Percentiles rank a stretch among this genome's conserved stretches.
These are phyloP conservation scores for Jamesozyma gamospora DNA, from an alignment of 805 yeast genomes.

Conservation along the genomic window DNA sequence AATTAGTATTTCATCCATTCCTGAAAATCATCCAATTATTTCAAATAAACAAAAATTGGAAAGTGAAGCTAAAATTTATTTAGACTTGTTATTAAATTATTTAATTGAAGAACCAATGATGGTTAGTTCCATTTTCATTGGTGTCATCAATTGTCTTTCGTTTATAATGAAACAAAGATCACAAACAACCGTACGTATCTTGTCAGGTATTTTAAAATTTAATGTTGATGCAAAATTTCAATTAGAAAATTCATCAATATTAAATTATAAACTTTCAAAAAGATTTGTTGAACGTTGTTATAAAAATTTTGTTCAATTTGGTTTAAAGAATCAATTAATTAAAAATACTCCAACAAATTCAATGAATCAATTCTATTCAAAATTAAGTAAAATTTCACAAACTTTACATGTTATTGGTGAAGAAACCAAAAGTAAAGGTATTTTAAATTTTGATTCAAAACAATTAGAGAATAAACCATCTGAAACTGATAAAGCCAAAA, in stretches of 20 bases:
- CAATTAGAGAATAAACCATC: conserved; percentile 19
- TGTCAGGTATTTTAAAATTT: conserved; percentile 49
- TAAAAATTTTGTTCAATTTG: conserved; percentile 35
- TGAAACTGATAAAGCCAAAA: conserved; percentile 16
- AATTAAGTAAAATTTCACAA: conserved; percentile 26
- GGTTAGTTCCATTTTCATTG: conserved; percentile 51
- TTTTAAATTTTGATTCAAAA: conserved; percentile 20
- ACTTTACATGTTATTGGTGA: conserved; percentile 29
- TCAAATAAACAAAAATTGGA: conserved; percentile 41
- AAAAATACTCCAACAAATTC: conserved; percentile 13
- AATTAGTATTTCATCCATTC: conserved; percentile 37
- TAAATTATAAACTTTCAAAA: conserved; percentile 42
- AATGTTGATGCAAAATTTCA: conserved; percentile 49
- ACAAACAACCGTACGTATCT: conserved; percentile 44
- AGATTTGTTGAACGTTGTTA: conserved; percentile 56
- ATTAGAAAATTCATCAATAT: conserved; percentile 30
- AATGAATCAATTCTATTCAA: conserved; percentile 18
- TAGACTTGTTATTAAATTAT: conserved; percentile 53
- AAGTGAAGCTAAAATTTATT: conserved; percentile 57
- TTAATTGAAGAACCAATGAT: conserved; percentile 47
- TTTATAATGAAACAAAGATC: conserved; percentile 60
- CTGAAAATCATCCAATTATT: conserved; percentile 59
- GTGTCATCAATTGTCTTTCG: conserved; percentile 55
- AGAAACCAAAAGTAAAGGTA: conserved; percentile 29
- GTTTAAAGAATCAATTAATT: conserved; percentile 30